Conservation (phyloP, 495 filamentous ascomycete genomes). For the Daldinia caldariorum region DNA sequence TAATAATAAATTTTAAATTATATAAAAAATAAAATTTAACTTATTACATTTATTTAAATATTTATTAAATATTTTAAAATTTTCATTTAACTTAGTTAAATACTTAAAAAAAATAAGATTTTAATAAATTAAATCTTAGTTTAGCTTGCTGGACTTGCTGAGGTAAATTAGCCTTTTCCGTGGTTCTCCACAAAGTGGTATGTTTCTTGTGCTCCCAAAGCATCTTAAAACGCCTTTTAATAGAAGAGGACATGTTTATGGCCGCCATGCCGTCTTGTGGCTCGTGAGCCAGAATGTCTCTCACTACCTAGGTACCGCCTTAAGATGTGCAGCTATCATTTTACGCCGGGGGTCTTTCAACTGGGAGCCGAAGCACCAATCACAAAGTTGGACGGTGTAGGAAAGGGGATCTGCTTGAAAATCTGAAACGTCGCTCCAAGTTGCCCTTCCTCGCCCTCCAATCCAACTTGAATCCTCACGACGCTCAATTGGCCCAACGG, state of each 20-base stretch:
- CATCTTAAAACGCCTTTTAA: slow-evolving; percentile 11
- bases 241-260: neutral
- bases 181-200: slow-evolving; percentile 6
- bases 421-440: slow-evolving; percentile 45
- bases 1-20: too few relatives aligned
- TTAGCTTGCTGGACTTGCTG: too few relatives aligned
- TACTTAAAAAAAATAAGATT: too few relatives aligned
- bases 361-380: slow-evolving; percentile 35
- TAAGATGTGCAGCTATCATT: slow-evolving; percentile 41
- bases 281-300: slow-evolving; percentile 2
- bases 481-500: slow-evolving; percentile 29
- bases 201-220: slow-evolving; percentile 6
- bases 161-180: too few relatives aligned
- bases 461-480: slow-evolving; percentile 28
- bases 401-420: slow-evolving; percentile 38
- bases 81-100: too few relatives aligned
- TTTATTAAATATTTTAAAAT: too few relatives aligned
- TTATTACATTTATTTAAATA: too few relatives aligned
- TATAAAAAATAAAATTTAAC: too few relatives aligned
- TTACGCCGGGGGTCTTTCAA: slow-evolving; percentile 23
- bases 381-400: slow-evolving; percentile 12
- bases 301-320: slow-evolving; percentile 3
- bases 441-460: slow-evolving; percentile 26
- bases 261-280: slow-evolving; percentile 11
- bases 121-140: too few relatives aligned